Conservation (phyloP, 176 grass and related monocot species). For the Elaeis guineensis region DNA sequence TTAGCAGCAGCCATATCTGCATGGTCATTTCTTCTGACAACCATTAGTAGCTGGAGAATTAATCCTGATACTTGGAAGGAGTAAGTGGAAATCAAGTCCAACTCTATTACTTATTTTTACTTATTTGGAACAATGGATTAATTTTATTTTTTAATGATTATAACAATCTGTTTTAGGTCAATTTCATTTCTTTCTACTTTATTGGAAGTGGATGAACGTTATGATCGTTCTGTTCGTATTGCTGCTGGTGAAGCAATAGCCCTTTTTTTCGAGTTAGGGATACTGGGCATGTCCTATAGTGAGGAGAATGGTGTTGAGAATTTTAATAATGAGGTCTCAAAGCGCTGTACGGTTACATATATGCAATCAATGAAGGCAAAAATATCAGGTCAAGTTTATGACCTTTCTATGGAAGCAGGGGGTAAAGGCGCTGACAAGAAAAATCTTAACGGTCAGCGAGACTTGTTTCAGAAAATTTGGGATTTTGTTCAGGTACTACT, state of each 20-base stretch:
- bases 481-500: conserved; percentile 73
- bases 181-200: conserved; percentile 68
- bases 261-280: conserved; percentile 66
- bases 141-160: background rate
- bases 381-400: conserved; percentile 50
- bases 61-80: conserved; percentile 91
- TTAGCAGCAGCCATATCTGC: conserved; percentile 75
- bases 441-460: conserved; percentile 83
- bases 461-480: conserved; percentile 75
- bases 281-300: conserved; percentile 48
- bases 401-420: conserved; percentile 71
- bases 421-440: conserved; percentile 97
- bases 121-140: background rate
- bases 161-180: conserved; percentile 30
- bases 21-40: conserved; percentile 91
- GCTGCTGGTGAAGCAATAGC: conserved; percentile 94
- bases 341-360: conserved; percentile 54
- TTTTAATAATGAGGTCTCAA: conserved; percentile 34
- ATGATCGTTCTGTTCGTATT: conserved; percentile 67
- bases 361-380: conserved; percentile 89
- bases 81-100: conserved; percentile 23
- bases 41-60: conserved; percentile 74
- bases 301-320: conserved; percentile 37
- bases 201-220: conserved; percentile 47
- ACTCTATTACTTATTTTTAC: background rate